Conservation (phyloP, 768 basidiomycete species). For the Suillus luteus region DNA sequence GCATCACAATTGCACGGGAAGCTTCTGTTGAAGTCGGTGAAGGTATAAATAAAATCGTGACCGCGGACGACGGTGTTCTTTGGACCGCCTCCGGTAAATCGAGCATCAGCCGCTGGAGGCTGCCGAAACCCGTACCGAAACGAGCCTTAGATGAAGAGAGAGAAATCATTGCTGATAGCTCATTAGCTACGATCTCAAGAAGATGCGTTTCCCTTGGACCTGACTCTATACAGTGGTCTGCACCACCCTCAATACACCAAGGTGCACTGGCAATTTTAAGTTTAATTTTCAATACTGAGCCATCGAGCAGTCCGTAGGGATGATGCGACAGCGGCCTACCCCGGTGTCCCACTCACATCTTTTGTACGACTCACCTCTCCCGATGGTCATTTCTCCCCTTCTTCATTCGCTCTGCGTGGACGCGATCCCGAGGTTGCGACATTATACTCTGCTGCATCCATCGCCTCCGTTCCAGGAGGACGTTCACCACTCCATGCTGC, state of each 20-base stretch:
- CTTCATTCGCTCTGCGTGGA: conserved; percentile 35
- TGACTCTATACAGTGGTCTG: conserved; percentile 22
- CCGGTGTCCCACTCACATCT: conserved; percentile 70
- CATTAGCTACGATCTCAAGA: conserved; percentile 8
- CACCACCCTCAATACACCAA: conserved; percentile 16
- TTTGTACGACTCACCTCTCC: conserved; percentile 71
- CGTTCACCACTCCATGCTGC: conserved; percentile 39
- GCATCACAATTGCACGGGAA: conserved; percentile 79
- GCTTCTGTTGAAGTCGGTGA: conserved; percentile 48
- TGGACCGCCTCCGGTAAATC: conserved; percentile 92
- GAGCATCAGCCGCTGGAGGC: conserved; percentile 79
- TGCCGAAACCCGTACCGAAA: conserved; percentile 47
- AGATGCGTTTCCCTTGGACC: conserved; percentile 16
- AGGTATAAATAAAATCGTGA: conserved; percentile 82
- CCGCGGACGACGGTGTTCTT: conserved; percentile 78
- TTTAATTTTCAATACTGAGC: background rate
- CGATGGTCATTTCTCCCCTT: conserved; percentile 57
- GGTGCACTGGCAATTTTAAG: conserved; percentile 18
- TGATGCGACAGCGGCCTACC: conserved; percentile 38
- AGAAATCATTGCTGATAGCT: conserved; percentile 19
- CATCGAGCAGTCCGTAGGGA: conserved; percentile 16
- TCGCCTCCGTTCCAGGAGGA: conserved; percentile 64
- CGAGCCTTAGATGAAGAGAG: conserved; percentile 18
- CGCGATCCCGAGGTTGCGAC: conserved; percentile 82
- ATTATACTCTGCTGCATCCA: conserved; percentile 82